These are phyloP conservation scores for Schwanniomyces etchellsii DNA, from an alignment of 1,139 yeast genomes.

Conservation along the genomic window DNA sequence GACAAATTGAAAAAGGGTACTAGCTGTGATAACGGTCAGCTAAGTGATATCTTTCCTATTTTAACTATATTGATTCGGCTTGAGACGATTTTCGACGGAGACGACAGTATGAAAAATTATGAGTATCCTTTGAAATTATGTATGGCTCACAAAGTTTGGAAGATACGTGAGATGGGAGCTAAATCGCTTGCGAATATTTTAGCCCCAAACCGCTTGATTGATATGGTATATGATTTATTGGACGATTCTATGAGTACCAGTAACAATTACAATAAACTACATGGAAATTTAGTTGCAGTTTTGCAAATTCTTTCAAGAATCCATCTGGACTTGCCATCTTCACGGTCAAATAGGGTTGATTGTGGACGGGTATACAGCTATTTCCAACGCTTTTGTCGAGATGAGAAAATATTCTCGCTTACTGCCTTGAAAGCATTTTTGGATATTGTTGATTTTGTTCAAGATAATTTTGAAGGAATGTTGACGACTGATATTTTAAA, in stretches of 20 bases:
- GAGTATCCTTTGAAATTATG: constrained; percentile 39
- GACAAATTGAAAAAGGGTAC: constrained; percentile 29
- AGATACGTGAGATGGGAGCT: constrained; percentile 81
- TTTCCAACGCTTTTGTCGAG: neutral
- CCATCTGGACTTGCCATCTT: too few relatives aligned
- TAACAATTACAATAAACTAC: constrained; percentile 36
- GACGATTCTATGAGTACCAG: constrained; percentile 5
- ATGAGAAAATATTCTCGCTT: too few relatives aligned
- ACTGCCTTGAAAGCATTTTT: constrained; percentile 1
- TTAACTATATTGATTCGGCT: constrained; percentile 66
- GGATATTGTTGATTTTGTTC: neutral
- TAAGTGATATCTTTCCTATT: constrained; percentile 58
- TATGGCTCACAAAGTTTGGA: constrained; percentile 60
- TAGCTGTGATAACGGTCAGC: constrained; percentile 2
- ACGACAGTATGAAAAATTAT: constrained; percentile 44
- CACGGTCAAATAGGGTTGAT: too few relatives aligned
- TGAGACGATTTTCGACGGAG: constrained; percentile 48
- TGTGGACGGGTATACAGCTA: neutral
- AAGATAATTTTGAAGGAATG: neutral
- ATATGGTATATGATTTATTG: constrained; percentile 4
- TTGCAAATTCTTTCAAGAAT: constrained; percentile 15
- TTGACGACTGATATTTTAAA: constrained; percentile 25
- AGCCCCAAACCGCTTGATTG: constrained; percentile 16
- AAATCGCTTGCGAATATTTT: constrained; percentile 55
- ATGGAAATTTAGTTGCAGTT: constrained; percentile 53